Evolutionary conservation across 495 filamentous ascomycete genomes (phyloP).

Genomic region (Xylaria longipes): DNA sequence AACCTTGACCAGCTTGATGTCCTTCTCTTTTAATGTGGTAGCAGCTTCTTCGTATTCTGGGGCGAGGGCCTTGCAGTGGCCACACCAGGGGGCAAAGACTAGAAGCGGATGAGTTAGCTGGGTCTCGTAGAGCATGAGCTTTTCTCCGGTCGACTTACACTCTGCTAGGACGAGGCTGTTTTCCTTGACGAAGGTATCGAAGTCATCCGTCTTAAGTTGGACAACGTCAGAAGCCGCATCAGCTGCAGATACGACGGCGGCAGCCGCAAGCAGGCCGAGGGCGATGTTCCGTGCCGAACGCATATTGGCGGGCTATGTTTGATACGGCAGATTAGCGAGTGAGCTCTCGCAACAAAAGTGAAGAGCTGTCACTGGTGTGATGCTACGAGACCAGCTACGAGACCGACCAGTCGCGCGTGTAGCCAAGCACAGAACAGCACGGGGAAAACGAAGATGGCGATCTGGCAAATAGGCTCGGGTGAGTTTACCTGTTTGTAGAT

Average conservation of each 20-base stretch:
- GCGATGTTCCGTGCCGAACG: constrained; percentile 57
- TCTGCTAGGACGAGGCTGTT: constrained; percentile 84
- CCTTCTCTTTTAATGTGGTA: constrained; percentile 91
- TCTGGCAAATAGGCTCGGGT: not conserved
- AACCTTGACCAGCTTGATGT: constrained; percentile 90
- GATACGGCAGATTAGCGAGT: constrained; percentile 25
- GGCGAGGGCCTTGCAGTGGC: constrained; percentile 84
- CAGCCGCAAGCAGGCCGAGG: constrained; percentile 65
- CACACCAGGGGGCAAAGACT: constrained; percentile 80
- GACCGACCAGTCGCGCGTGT: not conserved
- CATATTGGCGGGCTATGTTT: constrained; percentile 52
- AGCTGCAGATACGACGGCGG: constrained; percentile 64
- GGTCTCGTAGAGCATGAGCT: not conserved
- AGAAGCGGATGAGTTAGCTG: constrained; percentile 20
- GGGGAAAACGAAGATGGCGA: not conserved
- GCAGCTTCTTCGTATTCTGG: constrained; percentile 91
- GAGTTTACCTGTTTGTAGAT: constrained; percentile 17
- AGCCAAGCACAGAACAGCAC: not conserved
- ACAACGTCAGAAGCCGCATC: constrained; percentile 74
- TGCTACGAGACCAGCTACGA: constrained; percentile 7
- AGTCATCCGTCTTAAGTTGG: constrained; percentile 83
- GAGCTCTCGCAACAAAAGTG: not conserved
- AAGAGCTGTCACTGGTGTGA: not conserved
- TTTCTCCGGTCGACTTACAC: constrained; percentile 58
- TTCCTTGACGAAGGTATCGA: constrained; percentile 81